phyloP scores from a whole-genome alignment of 495 filamentous ascomycete genomes.

The Aspergillus mulundensis region DNA sequence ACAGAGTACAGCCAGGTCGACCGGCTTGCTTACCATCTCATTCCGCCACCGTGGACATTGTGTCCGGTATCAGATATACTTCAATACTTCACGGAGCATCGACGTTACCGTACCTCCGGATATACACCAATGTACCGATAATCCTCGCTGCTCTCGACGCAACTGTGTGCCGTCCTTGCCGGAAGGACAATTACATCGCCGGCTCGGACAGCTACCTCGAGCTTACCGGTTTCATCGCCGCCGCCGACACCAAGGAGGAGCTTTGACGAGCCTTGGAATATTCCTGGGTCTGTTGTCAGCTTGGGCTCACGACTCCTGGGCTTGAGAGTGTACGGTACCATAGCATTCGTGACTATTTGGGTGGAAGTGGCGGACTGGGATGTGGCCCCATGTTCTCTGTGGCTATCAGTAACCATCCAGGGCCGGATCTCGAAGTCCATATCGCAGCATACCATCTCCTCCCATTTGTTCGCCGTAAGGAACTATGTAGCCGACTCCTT shows the following conservation, averaged over 20 bases:
- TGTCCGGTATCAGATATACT: too few species aligned
- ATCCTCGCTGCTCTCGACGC: background rate
- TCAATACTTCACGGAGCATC: too few species aligned
- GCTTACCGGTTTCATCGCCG: background rate
- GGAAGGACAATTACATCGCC: background rate
- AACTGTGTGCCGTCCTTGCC: background rate
- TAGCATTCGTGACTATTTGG: conserved; percentile 13
- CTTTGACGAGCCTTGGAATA: background rate
- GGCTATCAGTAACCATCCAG: background rate
- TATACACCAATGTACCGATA: background rate
- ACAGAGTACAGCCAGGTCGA: background rate
- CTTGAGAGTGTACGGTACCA: background rate
- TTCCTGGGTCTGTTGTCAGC: background rate
- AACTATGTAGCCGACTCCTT: background rate
- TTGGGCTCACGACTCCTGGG: background rate
- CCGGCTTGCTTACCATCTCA: background rate
- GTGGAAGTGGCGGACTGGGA: conserved; percentile 9
- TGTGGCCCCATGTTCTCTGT: conserved; percentile 4
- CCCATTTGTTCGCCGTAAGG: background rate
- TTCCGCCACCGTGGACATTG: background rate
- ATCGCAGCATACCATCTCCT: background rate
- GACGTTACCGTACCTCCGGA: background rate
- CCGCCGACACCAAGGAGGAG: background rate
- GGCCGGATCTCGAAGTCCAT: conserved; percentile 14
- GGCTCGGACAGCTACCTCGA: background rate